A percentile compares a stretch with the other conserved stretches of the same genome.
Evolutionary conservation across 129 eudicot genomes (phyloP).

Genomic region (Helianthus tuberosus): DNA sequence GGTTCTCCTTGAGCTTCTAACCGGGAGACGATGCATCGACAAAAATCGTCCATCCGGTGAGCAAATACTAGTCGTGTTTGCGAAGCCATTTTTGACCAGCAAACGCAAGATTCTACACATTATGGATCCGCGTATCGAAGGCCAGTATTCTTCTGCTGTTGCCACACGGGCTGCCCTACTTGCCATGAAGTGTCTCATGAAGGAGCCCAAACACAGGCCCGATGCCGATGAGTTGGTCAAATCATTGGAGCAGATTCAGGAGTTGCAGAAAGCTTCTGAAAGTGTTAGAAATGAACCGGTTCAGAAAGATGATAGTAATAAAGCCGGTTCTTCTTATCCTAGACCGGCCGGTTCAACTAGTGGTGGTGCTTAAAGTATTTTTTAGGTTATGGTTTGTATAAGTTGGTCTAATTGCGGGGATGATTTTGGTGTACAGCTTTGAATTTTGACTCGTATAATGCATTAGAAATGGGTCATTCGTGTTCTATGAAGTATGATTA

Average conservation of each 20-base stretch:
- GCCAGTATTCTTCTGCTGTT: slow-evolving; percentile 57
- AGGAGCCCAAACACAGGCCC: slow-evolving; percentile 66
- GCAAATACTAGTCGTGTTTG: slow-evolving; percentile 24
- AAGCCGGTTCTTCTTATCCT: slow-evolving; percentile 27
- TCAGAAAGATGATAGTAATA: slow-evolving; percentile 16
- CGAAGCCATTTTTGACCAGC: not conserved
- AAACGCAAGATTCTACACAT: slow-evolving; percentile 24
- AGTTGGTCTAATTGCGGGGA: slow-evolving; percentile 5
- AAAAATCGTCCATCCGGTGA: slow-evolving; percentile 23
- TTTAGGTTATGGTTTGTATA: not conserved
- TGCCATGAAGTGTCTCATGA: slow-evolving; percentile 67
- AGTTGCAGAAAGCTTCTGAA: slow-evolving; percentile 34
- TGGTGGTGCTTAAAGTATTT: slow-evolving; percentile 9
- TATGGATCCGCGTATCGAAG: slow-evolving; percentile 75
- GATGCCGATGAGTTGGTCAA: slow-evolving; percentile 66
- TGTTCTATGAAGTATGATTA: not conserved
- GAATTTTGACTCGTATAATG: slow-evolving; percentile 6
- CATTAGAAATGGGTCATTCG: not conserved
- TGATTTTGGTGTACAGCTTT: slow-evolving; percentile 12
- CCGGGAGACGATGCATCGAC: slow-evolving; percentile 25
- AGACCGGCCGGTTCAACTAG: slow-evolving; percentile 21
- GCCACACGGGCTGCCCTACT: slow-evolving; percentile 64
- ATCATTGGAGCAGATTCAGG: slow-evolving; percentile 64
- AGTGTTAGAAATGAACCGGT: slow-evolving; percentile 14
- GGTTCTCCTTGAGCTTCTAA: slow-evolving; percentile 25